Evolutionary conservation across 345 rosid genomes (phyloP), one percentile per base, ranked within the genome.

Genomic region (Ailanthus altissimus): DNA sequence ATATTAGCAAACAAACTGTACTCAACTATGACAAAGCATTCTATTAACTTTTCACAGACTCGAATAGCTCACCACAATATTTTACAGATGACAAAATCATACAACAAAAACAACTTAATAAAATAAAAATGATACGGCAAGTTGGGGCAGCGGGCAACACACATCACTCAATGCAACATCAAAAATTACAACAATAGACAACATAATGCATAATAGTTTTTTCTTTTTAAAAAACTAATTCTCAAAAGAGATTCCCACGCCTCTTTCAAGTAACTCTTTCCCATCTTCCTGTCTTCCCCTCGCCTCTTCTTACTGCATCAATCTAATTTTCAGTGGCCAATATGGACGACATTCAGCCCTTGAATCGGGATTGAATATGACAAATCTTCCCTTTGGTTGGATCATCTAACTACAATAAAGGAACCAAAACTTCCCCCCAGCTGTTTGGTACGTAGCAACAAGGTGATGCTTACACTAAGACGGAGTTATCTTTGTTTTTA

Each of bases 381-480:
- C 57, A 72, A 64, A 36, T 43, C 58, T 61, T 56, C 40, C 25
- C 36, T 62, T 57, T 61, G 81, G 70, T 77, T 70, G 59, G 78
- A 80, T 72, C 70, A 51, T 61, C 72, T 28, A 54, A 60, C 53
- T 72, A 76, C 60, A 72, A 49, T 49, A 51, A 53, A 36, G 50
- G 68, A 66, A 78, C 82, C 83, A 84, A 75, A 80, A 85, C 78
- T 82, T 79, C 82, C 72, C 43, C 79, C 80, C 65, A 51, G 71
- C 73, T 54, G 66, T 75, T 65, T 57, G 70, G 61, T 54, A 56
- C 70, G 79, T 62, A 73, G 87, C 86, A 88, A 75, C 86, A 77
- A 78, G 87, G 62, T 60, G 78, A 79, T 88, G 87, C 85, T 78
- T 75, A 76, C 46, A 62, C 54, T 51, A 49, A 70, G 16, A 40